A percentile compares a stretch with the other conserved stretches of the same genome.
Conservation (phyloP, 2,329 filamentous ascomycete genomes). For the Colletotrichum tanaceti region DNA sequence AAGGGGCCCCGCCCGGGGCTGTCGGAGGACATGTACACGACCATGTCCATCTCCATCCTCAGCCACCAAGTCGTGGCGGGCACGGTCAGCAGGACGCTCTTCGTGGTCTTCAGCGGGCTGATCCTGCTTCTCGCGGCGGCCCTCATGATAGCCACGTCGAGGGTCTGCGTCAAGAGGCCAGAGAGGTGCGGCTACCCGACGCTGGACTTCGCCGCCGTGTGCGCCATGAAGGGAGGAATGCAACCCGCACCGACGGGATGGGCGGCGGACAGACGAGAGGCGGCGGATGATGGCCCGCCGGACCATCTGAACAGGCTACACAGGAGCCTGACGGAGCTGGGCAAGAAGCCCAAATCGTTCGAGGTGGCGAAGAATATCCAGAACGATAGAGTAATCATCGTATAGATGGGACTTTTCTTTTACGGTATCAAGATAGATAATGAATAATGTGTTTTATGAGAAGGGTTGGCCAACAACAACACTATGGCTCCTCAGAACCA, state of each 20-base stretch:
- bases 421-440: not conserved
- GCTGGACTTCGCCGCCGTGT: slow-evolving; percentile 36
- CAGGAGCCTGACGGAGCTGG: slow-evolving; percentile 29
- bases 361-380: slow-evolving; percentile 32
- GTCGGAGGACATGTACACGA: slow-evolving; percentile 30
- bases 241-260: slow-evolving; percentile 1
- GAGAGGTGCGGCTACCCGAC: slow-evolving; percentile 36
- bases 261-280: not conserved
- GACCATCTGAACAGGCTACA: slow-evolving; percentile 7
- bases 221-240: slow-evolving; percentile 28
- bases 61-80: slow-evolving; percentile 37
- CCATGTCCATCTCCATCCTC: slow-evolving; percentile 28
- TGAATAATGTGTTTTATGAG: slow-evolving; percentile 3
- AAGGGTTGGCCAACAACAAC: no score
- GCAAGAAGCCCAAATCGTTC: slow-evolving; percentile 29
- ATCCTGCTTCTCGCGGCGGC: slow-evolving; percentile 11
- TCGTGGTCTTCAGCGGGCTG: slow-evolving; percentile 18
- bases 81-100: slow-evolving; percentile 25
- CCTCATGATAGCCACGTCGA: slow-evolving; percentile 29
- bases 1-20: slow-evolving; percentile 19
- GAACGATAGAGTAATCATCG: slow-evolving; percentile 33
- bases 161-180: slow-evolving; percentile 30
- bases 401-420: not conserved
- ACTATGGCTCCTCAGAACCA: no score
- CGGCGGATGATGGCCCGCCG: not conserved